Evolutionary conservation across 352 stramenopile species (phyloP), one percentile per base, ranked within the genome.

Genomic region (Globisporangium cederbergense): DNA sequence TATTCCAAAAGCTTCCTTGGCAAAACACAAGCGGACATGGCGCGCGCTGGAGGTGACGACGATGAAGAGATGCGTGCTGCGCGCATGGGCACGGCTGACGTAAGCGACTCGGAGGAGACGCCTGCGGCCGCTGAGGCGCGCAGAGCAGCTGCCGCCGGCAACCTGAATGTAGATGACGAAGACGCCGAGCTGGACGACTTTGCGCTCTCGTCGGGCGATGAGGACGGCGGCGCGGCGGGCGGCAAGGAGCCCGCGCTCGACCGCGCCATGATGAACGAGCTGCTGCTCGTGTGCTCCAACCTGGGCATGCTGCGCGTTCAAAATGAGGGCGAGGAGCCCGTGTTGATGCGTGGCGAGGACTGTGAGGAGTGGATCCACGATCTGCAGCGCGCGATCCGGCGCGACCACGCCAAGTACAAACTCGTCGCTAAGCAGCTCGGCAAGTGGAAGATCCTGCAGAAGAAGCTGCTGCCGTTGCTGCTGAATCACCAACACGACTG

Each of bases 251-350:
- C 56, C 4, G 55, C 55, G 14, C 77, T 95, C 34, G 85, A 93
- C 70, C 58, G 62, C n/a, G 83, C 75, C 59, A 93, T 95, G 85
- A 84, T 91, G 78, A 92, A 95, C 67, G 85, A 95, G 62, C 71
- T 95, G 63, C 67, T 95, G 71, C 85, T 95, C 16, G 87, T 95
- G 64, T 95, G 87, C 75, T 95, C 87, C 38, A 95, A 95, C 67
- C 66, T 95, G 22, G 87, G 85, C 38, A 90, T 95, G 78, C 66
- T 93, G 28, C 85, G 80, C 51, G 79, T 90, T 22, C 70, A 76
- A 30, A 68, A 62, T 2, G 81, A 90, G 43, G 81, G 77, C 16
- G 79, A 82, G 13, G 60, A 64, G 20, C 82, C 85, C 22, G 74
- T 92, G 63, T 67, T 96, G 9, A 90, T 93, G 75, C 83, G 86